Base-by-base conservation (phyloP, 495 filamentous ascomycete species). In the Penicillium crystallinum region DNA sequence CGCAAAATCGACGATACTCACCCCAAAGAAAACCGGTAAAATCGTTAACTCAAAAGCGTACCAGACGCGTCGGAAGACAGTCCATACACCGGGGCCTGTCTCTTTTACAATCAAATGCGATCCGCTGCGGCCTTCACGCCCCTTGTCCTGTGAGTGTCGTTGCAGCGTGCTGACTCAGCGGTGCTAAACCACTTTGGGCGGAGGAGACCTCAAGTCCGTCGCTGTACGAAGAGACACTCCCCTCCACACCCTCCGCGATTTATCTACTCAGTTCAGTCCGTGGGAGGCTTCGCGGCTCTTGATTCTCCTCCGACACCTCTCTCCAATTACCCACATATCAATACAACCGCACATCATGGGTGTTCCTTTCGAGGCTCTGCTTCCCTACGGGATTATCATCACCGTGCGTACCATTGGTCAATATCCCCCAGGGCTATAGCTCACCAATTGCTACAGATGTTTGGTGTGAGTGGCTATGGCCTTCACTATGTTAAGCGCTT, bases 371-470 rank as follows among this genome's bases (percentile, higher is more conserved):
- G 93, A 98, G 80, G 85, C 91, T 53, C 75, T 98, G 61, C 72
- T 98, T 67, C 93, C 93, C 41, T 97, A 95, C 76, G 93, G 80
- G 59, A 91, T 97, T 79, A 88, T 95, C 73, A 68, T 91, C 45
- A 77, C 71, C 67, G 91, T 97, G 77, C 70, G 90, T 77, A 51
- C 53, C 37, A 53, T 55, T 55, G 55, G 55, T 47, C 53, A 44
- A 49, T 54, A 5, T 44, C 25, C 48, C 57, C 46, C 51, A 19
- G 53, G 61, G 55, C 62, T 55, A 45, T 52, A 36, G 56, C 58
- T 66, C 47, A 68, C 65, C 62, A 63, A 68, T 47, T 49, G 47
- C 46, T 38, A 42, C 68, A 97, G 92, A 95, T 97, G 90, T 96
- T 97, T 67, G 86, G 85, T 61, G 71, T 90, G 54, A 87, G 86